Evolutionary conservation across 73 alveolate genomes (phyloP), one percentile per base, ranked within the genome.

Genomic region (Loxodes magnus): DNA sequence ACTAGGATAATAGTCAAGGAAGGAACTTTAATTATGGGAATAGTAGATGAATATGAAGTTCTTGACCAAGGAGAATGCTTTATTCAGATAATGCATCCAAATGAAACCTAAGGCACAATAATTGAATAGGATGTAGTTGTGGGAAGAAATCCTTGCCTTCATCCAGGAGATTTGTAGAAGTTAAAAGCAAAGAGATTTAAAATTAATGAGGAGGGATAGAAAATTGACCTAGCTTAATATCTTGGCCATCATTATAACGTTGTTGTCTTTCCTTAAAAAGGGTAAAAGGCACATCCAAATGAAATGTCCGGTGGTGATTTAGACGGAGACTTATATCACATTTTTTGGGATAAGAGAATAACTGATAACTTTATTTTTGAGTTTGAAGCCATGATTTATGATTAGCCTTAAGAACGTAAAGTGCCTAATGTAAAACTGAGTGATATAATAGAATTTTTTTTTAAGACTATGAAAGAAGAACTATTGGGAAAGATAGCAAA

Each of bases 111-210:
- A 54, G 56, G 51, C 68, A 46, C 51, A 12, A 37, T 56, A 23
- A 48, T 88, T 14, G 79, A 52, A 56, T 98, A 98, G 43, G 75
- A 78, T 50, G 95, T 90, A 3, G 63, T 85, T 24, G 97, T 93
- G 7, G 87, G 94, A 6, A 73, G 83, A 43, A 87, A 80, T 51
- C 99, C 99, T 21, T 87, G 97, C 61, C 46, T 77, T 5, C 98
- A 93, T 55, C 99, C 99, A 0, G 99, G 99, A 7, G 99, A 93
- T 66, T 80, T 90, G 24, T 51, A 95, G 46, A 64, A 60, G 31
- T 67, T 93, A 21, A 80, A 43, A 35, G 96, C 96, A 0, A n/a
- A n/a, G n/a, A n/a, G n/a, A n/a, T n/a, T n/a, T n/a, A n/a, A n/a
- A n/a, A n/a, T n/a, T n/a, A n/a, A n/a, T n/a, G n/a, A n/a, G n/a